phyloP scores from a whole-genome alignment of 768 basidiomycete genomes.

The Trametes cingulata region DNA sequence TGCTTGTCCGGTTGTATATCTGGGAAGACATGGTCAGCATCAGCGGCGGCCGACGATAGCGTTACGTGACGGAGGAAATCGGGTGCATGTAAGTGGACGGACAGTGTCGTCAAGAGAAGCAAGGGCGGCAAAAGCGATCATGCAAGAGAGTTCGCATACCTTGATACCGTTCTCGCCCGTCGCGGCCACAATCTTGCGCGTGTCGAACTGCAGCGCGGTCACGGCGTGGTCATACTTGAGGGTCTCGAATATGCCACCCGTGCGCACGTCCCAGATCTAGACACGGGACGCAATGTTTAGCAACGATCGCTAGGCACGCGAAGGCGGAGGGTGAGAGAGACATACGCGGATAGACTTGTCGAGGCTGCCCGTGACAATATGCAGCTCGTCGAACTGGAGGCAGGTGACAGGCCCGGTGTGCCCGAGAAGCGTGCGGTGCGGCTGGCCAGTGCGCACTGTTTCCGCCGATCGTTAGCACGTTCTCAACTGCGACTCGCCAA shows the following conservation, averaged over 20 bases:
- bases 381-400: constrained; percentile 94
- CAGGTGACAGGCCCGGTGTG: constrained; percentile 94
- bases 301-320: constrained; percentile 1
- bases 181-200: constrained; percentile 88
- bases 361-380: constrained; percentile 89
- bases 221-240: constrained; percentile 90
- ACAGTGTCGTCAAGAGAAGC: not conserved
- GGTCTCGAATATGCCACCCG: constrained; percentile 84
- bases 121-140: not conserved
- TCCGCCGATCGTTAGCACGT: constrained; percentile 6
- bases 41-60: not conserved
- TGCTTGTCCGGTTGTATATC: constrained; percentile 94
- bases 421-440: constrained; percentile 88
- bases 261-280: constrained; percentile 96
- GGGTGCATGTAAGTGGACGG: constrained; percentile 1
- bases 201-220: constrained; percentile 92
- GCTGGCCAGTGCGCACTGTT: constrained; percentile 95
- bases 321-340: constrained; percentile 10
- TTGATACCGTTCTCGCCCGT: constrained; percentile 93
- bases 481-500: not conserved
- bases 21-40: constrained; percentile 32
- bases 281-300: not conserved
- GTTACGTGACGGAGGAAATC: not conserved
- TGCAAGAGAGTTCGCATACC: constrained; percentile 41
- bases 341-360: constrained; percentile 90